Percentiles rank a stretch among this genome's conserved stretches.
phyloP scores from a whole-genome alignment of 169 alveolate species.

The Plasmodium falciparum region DNA sequence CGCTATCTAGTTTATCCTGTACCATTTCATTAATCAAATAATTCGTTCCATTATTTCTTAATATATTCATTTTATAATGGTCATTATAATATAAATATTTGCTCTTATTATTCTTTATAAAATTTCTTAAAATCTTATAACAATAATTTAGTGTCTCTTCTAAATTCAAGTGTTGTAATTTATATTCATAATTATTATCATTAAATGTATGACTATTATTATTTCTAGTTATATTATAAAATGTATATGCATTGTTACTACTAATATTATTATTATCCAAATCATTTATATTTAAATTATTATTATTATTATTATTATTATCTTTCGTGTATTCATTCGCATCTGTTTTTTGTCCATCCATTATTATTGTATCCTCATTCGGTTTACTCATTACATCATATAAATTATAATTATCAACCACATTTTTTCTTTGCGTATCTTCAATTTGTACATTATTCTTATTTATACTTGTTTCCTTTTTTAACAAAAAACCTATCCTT shows the following conservation, averaged over 20 bases:
- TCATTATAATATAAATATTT: slow-evolving; percentile 54
- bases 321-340: neutral
- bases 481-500: slow-evolving; percentile 55
- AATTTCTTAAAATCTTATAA: slow-evolving; percentile 42
- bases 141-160: slow-evolving; percentile 68
- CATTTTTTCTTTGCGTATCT: slow-evolving; percentile 3
- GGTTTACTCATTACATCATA: neutral
- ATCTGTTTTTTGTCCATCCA: neutral
- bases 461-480: slow-evolving; percentile 22
- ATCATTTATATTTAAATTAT: neutral
- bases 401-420: neutral
- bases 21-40: too few relatives aligned
- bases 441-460: neutral
- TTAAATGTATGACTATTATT: neutral
- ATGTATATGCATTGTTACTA: neutral
- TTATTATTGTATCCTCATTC: slow-evolving; percentile 1
- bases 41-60: neutral
- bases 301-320: neutral
- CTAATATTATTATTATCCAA: neutral
- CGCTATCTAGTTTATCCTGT: too few relatives aligned
- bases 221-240: neutral
- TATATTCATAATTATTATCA: neutral
- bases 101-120: slow-evolving; percentile 10
- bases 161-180: slow-evolving; percentile 53
- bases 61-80: neutral